Evolutionary conservation across 2,329 filamentous ascomycete genomes (phyloP).

Genomic region (Biscogniauxia sp.): DNA sequence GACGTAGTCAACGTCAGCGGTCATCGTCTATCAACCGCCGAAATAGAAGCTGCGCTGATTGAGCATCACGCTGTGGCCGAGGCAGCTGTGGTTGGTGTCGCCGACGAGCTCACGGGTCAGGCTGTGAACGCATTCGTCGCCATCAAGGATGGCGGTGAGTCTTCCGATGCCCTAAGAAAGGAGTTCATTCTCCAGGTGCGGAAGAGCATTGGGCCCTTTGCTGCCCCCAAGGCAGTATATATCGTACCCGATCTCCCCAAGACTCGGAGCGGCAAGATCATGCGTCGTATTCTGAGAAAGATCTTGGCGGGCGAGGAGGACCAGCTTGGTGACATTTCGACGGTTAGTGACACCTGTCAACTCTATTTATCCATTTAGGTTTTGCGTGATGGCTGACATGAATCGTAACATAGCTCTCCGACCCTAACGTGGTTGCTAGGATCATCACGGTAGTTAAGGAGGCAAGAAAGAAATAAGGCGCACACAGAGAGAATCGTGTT

Average conservation of each 20-base stretch:
- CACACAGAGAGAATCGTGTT: constrained; percentile 7
- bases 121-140: constrained; percentile 96
- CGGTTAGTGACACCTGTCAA: constrained; percentile 56
- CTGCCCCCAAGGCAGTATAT: constrained; percentile 89
- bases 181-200: constrained; percentile 92
- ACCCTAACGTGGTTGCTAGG: constrained; percentile 83
- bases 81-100: constrained; percentile 89
- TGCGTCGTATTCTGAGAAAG: constrained; percentile 95
- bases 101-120: constrained; percentile 93
- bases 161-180: constrained; percentile 79
- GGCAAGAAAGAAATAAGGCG: constrained; percentile 49
- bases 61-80: constrained; percentile 90
- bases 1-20: constrained; percentile 98
- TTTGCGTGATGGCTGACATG: constrained; percentile 3
- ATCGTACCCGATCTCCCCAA: constrained; percentile 93
- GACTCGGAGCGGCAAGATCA: constrained; percentile 97
- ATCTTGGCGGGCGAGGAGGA: constrained; percentile 96
- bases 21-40: constrained; percentile 92
- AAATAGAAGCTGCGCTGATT: constrained; percentile 95
- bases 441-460: constrained; percentile 82
- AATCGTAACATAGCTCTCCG: constrained; percentile 64
- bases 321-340: constrained; percentile 88
- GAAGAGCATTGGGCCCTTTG: constrained; percentile 96
- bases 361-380: neutral
- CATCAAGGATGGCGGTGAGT: constrained; percentile 80